These are phyloP conservation scores for Suillus subaureus DNA, from an alignment of 768 basidiomycete species.

Conservation along the genomic window DNA sequence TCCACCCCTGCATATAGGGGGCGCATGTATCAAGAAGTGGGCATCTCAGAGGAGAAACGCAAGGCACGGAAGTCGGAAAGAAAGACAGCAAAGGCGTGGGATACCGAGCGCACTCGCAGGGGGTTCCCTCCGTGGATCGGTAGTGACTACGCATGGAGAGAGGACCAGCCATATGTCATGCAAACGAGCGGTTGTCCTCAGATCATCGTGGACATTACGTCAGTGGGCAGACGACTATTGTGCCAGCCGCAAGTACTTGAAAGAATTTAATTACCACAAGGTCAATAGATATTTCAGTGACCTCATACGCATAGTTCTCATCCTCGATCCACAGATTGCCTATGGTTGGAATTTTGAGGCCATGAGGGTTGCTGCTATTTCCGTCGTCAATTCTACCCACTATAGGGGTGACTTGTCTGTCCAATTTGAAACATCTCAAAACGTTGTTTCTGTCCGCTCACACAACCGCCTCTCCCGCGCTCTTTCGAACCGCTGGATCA, in stretches of 20 bases:
- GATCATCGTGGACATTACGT: conserved; percentile 62
- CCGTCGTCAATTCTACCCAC: conserved; percentile 41
- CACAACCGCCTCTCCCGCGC: conserved; percentile 65
- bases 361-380: conserved; percentile 39
- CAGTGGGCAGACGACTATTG: conserved; percentile 88
- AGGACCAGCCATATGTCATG: conserved; percentile 31
- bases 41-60: conserved; percentile 37
- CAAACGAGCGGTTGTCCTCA: conserved; percentile 33
- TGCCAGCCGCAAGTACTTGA: conserved; percentile 64
- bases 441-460: conserved; percentile 66
- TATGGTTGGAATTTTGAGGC: conserved; percentile 60
- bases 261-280: conserved; percentile 79
- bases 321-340: conserved; percentile 45
- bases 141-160: conserved; percentile 34
- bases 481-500: conserved; percentile 72
- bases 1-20: conserved; percentile 67
- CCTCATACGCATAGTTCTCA: neutral
- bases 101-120: conserved; percentile 41
- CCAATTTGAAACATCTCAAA: conserved; percentile 47
- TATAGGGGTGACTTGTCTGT: conserved; percentile 45
- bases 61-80: conserved; percentile 45
- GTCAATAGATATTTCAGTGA: conserved; percentile 32
- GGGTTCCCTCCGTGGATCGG: conserved; percentile 58
- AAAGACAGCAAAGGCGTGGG: conserved; percentile 48
- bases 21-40: conserved; percentile 58